phyloP scores from a whole-genome alignment of 495 filamentous ascomycete genomes.

The Hyaloscypha finlandica region DNA sequence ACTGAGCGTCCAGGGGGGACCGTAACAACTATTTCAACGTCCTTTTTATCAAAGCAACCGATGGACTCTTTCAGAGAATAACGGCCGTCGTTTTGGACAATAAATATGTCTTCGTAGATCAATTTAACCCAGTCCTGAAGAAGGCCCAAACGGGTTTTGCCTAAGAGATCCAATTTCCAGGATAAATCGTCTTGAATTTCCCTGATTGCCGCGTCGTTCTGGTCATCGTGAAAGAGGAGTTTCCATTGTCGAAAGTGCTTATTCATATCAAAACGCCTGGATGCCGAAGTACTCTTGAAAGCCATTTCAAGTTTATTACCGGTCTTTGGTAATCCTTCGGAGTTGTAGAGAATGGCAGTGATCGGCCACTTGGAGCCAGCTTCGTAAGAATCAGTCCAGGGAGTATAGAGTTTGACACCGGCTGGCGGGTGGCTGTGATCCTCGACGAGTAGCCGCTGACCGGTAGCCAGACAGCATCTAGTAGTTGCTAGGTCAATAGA shows the following conservation, averaged over 20 bases:
- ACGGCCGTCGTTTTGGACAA: background rate
- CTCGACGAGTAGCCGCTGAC: background rate
- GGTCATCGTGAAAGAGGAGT: conserved; percentile 10
- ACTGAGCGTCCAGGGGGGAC: conserved; percentile 1
- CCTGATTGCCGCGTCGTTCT: background rate
- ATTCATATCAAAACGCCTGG: background rate
- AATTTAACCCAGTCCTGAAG: conserved; percentile 5
- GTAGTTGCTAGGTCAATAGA: background rate
- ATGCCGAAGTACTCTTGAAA: background rate
- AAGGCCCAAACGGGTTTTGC: background rate
- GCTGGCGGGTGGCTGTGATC: background rate
- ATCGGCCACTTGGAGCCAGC: background rate
- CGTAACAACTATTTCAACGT: conserved; percentile 3
- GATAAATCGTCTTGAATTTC: background rate
- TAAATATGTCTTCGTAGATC: background rate
- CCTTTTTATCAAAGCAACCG: background rate
- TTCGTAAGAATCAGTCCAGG: background rate
- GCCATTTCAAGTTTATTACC: background rate
- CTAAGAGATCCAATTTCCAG: background rate
- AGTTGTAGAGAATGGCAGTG: background rate
- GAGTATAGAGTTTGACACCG: background rate
- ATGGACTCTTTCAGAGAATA: background rate
- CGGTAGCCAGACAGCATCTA: background rate
- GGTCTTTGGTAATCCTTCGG: background rate
- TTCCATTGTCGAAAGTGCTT: conserved; percentile 11